Evolutionary conservation across 208 protist species (phyloP).

Genomic region (Strigomonas culicis): DNA sequence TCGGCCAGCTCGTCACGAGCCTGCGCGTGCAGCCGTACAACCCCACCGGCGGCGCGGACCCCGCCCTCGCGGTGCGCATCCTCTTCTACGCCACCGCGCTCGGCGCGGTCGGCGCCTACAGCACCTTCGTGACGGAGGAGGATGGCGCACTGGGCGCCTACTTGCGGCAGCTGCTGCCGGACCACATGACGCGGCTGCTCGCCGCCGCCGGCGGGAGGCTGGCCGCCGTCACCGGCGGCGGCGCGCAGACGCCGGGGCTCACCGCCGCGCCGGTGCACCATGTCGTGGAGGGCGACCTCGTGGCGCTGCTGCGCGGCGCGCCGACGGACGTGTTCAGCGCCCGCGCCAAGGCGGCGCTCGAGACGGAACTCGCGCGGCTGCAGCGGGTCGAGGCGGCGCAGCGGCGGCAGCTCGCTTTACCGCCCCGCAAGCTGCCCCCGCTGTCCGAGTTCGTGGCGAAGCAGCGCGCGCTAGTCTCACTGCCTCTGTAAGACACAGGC

Average conservation of each 20-base stretch:
- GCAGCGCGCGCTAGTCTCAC: constrained; percentile 58
- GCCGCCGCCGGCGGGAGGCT: constrained; percentile 14
- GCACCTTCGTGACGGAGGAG: constrained; percentile 63
- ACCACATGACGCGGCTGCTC: constrained; percentile 35
- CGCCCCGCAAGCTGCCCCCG: constrained; percentile 46
- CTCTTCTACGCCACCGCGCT: constrained; percentile 71
- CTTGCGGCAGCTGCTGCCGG: constrained; percentile 18
- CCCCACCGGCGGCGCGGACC: constrained; percentile 41
- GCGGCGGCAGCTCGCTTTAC: constrained; percentile 50
- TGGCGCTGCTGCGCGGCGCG: not conserved
- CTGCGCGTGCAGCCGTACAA: constrained; percentile 46
- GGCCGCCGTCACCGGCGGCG: not conserved
- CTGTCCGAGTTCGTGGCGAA: constrained; percentile 61
- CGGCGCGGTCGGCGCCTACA: constrained; percentile 63
- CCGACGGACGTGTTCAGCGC: constrained; percentile 1
- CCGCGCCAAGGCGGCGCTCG: constrained; percentile 28
- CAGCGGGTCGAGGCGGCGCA: constrained; percentile 47
- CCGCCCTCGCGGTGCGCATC: constrained; percentile 29
- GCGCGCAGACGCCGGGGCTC: not conserved
- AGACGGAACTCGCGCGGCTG: constrained; percentile 38
- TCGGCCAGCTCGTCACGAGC: constrained; percentile 62
- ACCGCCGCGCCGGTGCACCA: constrained; percentile 18
- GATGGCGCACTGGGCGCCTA: constrained; percentile 72
- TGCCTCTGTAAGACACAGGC: constrained; percentile 48
- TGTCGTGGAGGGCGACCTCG: constrained; percentile 40